Evolutionary conservation across 371 early-diverging fungal genomes (phyloP).

Genomic region (Blakeslea trispora): DNA sequence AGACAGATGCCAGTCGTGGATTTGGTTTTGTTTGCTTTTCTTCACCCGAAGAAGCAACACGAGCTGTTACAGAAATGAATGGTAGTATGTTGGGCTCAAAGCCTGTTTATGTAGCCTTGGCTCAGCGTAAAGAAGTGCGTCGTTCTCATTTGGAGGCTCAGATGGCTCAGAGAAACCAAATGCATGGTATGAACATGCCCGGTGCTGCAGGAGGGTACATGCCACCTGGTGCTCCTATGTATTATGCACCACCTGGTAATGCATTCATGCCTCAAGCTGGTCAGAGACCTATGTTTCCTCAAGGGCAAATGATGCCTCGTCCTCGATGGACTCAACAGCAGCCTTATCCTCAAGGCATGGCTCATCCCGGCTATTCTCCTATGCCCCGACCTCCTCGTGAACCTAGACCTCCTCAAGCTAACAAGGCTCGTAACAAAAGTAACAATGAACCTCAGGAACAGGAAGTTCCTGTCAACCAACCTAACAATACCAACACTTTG

Average conservation of each 20-base stretch:
- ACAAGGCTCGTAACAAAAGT: background rate
- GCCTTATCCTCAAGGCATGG: slow-evolving; percentile 38
- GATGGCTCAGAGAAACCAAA: slow-evolving; percentile 76
- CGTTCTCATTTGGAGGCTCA: slow-evolving; percentile 81
- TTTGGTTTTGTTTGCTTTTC: slow-evolving; percentile 82
- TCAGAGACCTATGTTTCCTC: slow-evolving; percentile 47
- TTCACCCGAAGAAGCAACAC: slow-evolving; percentile 75
- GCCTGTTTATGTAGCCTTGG: slow-evolving; percentile 91
- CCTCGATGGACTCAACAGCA: slow-evolving; percentile 64
- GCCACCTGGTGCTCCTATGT: slow-evolving; percentile 41
- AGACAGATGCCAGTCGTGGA: slow-evolving; percentile 59
- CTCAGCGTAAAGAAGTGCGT: slow-evolving; percentile 89
- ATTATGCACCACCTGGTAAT: slow-evolving; percentile 55
- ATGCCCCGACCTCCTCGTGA: slow-evolving; percentile 22
- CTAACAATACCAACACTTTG: slow-evolving; percentile 28
- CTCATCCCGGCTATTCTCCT: slow-evolving; percentile 20
- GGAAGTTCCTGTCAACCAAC: slow-evolving; percentile 11
- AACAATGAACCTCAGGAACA: slow-evolving; percentile 12
- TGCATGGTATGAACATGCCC: slow-evolving; percentile 38
- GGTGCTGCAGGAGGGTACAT: slow-evolving; percentile 35
- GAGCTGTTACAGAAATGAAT: slow-evolving; percentile 81
- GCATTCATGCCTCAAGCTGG: slow-evolving; percentile 68
- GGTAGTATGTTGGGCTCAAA: slow-evolving; percentile 79
- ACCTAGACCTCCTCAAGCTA: slow-evolving; percentile 27
- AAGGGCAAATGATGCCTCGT: slow-evolving; percentile 51